A percentile compares a stretch with the other conserved stretches of the same genome.
These are phyloP conservation scores for Boletus rubropictus DNA, from an alignment of 768 basidiomycete species.

Conservation along the genomic window DNA sequence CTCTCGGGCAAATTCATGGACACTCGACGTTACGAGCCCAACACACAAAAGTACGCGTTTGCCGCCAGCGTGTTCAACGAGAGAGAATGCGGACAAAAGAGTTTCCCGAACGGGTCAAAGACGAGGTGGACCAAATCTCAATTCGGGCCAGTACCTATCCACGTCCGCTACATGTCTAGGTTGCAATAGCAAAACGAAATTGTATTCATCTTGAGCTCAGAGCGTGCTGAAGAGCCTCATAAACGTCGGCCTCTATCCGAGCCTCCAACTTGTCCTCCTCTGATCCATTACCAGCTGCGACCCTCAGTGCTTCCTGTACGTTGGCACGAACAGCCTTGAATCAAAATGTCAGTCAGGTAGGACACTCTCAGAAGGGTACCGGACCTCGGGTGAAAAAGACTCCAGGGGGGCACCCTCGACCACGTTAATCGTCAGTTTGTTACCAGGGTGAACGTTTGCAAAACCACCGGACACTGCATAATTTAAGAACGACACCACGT, in stretches of 20 bases:
- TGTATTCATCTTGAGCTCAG: slow-evolving; percentile 44
- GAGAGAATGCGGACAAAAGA: no score
- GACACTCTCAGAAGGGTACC: slow-evolving; percentile 16
- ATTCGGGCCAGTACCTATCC: no score
- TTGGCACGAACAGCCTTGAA: slow-evolving; percentile 82
- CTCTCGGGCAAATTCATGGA: slow-evolving; percentile 17
- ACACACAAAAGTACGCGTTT: neutral
- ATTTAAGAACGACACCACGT: slow-evolving; percentile 3
- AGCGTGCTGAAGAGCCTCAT: slow-evolving; percentile 90
- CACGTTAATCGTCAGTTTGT: slow-evolving; percentile 93
- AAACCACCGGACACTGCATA: slow-evolving; percentile 89
- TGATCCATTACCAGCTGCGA: slow-evolving; percentile 74
- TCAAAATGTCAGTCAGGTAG: slow-evolving; percentile 5
- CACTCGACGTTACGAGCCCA: neutral
- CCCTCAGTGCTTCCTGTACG: slow-evolving; percentile 82
- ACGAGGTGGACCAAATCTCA: no score
- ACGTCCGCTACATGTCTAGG: slow-evolving; percentile 12
- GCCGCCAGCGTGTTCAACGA: neutral
- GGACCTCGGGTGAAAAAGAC: slow-evolving; percentile 83
- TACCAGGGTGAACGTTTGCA: slow-evolving; percentile 96
- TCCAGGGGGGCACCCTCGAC: slow-evolving; percentile 94
- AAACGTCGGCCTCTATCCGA: slow-evolving; percentile 91
- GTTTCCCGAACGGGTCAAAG: no score
- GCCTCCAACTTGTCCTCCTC: slow-evolving; percentile 95
- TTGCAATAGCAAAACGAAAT: neutral